phyloP scores from a whole-genome alignment of 164 flowering plant species.

The Chimonanthus praecox region DNA sequence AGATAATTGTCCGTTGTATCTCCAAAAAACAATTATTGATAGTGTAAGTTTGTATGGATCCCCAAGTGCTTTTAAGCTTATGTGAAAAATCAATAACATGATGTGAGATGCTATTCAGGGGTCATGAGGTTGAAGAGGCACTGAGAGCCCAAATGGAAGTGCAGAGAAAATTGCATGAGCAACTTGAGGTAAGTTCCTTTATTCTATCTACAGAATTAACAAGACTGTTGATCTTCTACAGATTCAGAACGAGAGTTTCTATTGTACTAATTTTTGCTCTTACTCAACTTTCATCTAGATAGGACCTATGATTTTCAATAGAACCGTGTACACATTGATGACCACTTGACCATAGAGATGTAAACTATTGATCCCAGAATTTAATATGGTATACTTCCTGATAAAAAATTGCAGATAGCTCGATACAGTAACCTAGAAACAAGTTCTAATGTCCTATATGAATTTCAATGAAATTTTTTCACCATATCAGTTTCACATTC shows the following conservation, averaged over 20 bases:
- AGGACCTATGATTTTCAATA: no score
- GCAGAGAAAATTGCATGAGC: constrained; percentile 86
- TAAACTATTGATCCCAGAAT: neutral
- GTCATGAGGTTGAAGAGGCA: constrained; percentile 78
- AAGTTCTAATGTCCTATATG: no score
- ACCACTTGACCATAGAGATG: neutral
- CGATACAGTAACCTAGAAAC: no score
- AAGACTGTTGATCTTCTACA: no score
- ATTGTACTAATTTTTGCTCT: no score
- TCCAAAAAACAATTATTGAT: neutral
- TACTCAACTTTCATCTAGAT: no score
- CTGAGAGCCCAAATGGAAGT: constrained; percentile 89
- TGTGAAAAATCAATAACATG: neutral
- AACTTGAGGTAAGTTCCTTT: constrained; percentile 56
- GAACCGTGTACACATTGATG: neutral
- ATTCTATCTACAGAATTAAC: neutral
- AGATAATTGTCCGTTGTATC: constrained; percentile 10
- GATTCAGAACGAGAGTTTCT: no score
- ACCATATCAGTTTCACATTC: no score
- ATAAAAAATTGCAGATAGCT: no score
- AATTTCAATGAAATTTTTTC: no score
- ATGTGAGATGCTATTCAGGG: constrained; percentile 31
- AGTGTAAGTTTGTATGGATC: neutral
- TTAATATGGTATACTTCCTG: no score
- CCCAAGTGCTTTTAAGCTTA: neutral